These are phyloP conservation scores for Fraxinus pennsylvanica DNA, from an alignment of 257 asterid genomes.

Conservation along the genomic window DNA sequence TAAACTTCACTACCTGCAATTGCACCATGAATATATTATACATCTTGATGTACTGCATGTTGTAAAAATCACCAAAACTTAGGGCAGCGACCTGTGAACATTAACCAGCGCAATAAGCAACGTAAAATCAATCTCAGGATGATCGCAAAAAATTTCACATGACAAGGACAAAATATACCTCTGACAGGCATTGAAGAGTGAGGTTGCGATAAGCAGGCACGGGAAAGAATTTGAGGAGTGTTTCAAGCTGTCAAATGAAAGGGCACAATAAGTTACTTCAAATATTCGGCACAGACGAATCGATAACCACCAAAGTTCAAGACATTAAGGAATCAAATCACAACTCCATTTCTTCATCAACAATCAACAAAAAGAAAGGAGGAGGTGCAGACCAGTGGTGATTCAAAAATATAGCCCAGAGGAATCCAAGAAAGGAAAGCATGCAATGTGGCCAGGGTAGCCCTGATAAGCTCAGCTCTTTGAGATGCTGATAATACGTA, in stretches of 20 bases:
- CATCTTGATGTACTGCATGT: slow-evolving; percentile 74
- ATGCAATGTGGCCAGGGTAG: slow-evolving; percentile 89
- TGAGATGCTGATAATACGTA: slow-evolving; percentile 90
- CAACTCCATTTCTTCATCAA: slow-evolving; percentile 19
- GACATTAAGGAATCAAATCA: not conserved
- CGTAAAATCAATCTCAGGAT: not conserved
- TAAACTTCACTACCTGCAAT: slow-evolving; percentile 64
- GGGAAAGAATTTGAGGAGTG: slow-evolving; percentile 71
- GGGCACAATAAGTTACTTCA: slow-evolving; percentile 19
- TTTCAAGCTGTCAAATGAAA: slow-evolving; percentile 73
- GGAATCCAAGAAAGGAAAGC: slow-evolving; percentile 99
- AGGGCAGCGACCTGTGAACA: slow-evolving; percentile 81
- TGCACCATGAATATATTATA: slow-evolving; percentile 79
- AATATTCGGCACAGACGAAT: slow-evolving; percentile 14
- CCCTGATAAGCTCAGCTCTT: slow-evolving; percentile 94
- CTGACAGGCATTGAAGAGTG: slow-evolving; percentile 90
- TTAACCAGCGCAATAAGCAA: not conserved
- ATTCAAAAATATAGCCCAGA: slow-evolving; percentile 92
- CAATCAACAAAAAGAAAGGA: slow-evolving; percentile 29
- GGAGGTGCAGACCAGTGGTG: slow-evolving; percentile 76
- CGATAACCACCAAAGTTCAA: slow-evolving; percentile 5
- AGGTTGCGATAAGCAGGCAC: slow-evolving; percentile 88
- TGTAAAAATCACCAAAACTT: slow-evolving; percentile 80
- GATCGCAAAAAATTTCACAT: not conserved
- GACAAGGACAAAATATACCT: slow-evolving; percentile 45